A percentile compares a stretch with the other conserved stretches of the same genome.
Evolutionary conservation across 78 protist species (phyloP).

Genomic region (Creolimax fragrantissima): DNA sequence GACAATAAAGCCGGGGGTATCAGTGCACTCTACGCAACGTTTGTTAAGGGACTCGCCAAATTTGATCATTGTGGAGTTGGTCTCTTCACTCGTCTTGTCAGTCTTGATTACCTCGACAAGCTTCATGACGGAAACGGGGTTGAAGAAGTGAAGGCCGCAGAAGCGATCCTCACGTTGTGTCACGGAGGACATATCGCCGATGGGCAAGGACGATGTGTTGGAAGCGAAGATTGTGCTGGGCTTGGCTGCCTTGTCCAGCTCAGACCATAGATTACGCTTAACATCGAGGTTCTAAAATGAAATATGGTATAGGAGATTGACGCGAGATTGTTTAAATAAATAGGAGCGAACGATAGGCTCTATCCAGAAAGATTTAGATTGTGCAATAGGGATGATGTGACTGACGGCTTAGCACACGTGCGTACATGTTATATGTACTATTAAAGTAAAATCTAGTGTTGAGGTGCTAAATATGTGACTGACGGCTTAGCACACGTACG

Average conservation of each 20-base stretch:
- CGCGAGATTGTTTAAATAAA: too few relatives aligned
- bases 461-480: too few relatives aligned
- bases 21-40: not conserved
- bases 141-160: conserved; percentile 58
- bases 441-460: too few relatives aligned
- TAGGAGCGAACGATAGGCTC: too few relatives aligned
- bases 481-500: too few relatives aligned
- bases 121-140: conserved; percentile 51
- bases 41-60: conserved; percentile 28
- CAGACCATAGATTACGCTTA: conserved; percentile 20
- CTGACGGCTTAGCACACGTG: too few relatives aligned
- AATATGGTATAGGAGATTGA: too few relatives aligned
- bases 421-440: too few relatives aligned
- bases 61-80: not conserved
- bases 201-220: conserved; percentile 37
- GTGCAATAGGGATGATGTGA: too few relatives aligned
- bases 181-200: not conserved
- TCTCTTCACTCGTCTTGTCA: conserved; percentile 11
- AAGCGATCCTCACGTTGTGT: not conserved
- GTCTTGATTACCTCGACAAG: conserved; percentile 41
- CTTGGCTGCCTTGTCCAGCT: conserved; percentile 23
- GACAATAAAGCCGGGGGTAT: conserved; percentile 41
- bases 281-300: conserved; percentile 4
- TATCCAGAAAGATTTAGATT: too few relatives aligned
- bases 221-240: conserved; percentile 29